Base-by-base conservation (phyloP, 306 rosid species). In the Corylus americana region DNA sequence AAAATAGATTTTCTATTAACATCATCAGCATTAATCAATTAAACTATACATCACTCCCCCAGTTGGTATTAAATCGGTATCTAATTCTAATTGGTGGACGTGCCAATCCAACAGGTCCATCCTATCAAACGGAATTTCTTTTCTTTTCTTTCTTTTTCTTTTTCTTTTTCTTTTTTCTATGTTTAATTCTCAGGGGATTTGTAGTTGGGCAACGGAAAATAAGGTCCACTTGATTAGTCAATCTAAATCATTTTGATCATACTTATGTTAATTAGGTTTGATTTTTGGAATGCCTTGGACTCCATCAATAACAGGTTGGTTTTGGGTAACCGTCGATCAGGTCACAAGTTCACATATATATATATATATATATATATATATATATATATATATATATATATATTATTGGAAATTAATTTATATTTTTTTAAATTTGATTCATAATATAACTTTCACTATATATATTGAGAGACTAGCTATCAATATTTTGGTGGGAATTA, bases 1-100 rank as follows among this genome's bases (percentile, higher is more conserved):
- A 8, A 71, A 55, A 47, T 83, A 84, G 85, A 51, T 89, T 82
- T 79, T 71, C 80, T 70, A 77, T 88, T 79, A 80, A 78, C 90
- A 86, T 87, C 90, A 87, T 35, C 69, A 70, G 75, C 69, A 57
- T 3, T 37, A 1, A 51, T 78, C 79, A 10, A 80, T 82, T 70
- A 73, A 83, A 57, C 77, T 58, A 77, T 61, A 72, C 71, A 55
- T 81, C 78, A 79, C 27, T 50, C 22, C 42, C 55, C 74, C 57
- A 55, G 44, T 55, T 73, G 85, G 74, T 67, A 76, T 62, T 44
- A 49, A 86, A 85, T 66, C 79, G 68, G 20, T 80, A 70, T 81
- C 87, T 73, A 79, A 61, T 81, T 54, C 80, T 77, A 51, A 88
- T 69, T 71, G 90, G 88, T 84, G 78, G 85, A 79, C 71, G 75